phyloP scores from a whole-genome alignment of 352 stramenopile genomes.

The Phytophthora ohioensis region DNA sequence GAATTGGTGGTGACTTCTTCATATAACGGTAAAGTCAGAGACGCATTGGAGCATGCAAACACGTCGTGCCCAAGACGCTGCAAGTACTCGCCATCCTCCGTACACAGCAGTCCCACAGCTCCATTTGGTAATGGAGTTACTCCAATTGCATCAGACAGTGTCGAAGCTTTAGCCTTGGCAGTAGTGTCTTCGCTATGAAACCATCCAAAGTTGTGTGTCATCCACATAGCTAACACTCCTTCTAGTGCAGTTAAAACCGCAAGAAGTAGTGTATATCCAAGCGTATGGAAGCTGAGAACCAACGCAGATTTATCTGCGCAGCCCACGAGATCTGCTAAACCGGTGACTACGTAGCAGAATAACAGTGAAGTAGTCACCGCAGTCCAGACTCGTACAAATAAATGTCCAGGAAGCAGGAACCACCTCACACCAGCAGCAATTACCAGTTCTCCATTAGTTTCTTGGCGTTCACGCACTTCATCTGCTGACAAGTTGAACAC shows the following conservation, averaged over 20 bases:
- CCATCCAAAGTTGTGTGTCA: slow-evolving; percentile 37
- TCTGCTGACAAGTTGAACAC: slow-evolving; percentile 41
- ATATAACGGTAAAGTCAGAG: slow-evolving; percentile 48
- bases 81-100: slow-evolving; percentile 43
- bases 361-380: slow-evolving; percentile 52
- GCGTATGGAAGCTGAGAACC: slow-evolving; percentile 46
- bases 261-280: slow-evolving; percentile 44
- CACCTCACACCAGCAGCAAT: slow-evolving; percentile 40
- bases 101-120: slow-evolving; percentile 52
- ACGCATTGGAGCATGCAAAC: slow-evolving; percentile 59
- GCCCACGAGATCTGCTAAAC: slow-evolving; percentile 51
- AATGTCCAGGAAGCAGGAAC: slow-evolving; percentile 51
- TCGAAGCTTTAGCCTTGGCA: slow-evolving; percentile 4
- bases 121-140: slow-evolving; percentile 36
- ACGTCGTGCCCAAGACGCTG: slow-evolving; percentile 34
- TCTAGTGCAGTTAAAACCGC: slow-evolving; percentile 44
- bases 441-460: slow-evolving; percentile 41
- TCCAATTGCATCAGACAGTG: slow-evolving; percentile 31
- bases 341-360: slow-evolving; percentile 57
- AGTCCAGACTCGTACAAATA: slow-evolving; percentile 62
- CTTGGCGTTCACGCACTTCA: slow-evolving; percentile 30
- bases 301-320: slow-evolving; percentile 45
- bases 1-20: slow-evolving; percentile 38
- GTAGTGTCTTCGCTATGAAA: slow-evolving; percentile 26
- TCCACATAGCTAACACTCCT: slow-evolving; percentile 48